Conservation (phyloP, 2,329 filamentous ascomycete genomes). For the Hymenoscyphus repandus region DNA sequence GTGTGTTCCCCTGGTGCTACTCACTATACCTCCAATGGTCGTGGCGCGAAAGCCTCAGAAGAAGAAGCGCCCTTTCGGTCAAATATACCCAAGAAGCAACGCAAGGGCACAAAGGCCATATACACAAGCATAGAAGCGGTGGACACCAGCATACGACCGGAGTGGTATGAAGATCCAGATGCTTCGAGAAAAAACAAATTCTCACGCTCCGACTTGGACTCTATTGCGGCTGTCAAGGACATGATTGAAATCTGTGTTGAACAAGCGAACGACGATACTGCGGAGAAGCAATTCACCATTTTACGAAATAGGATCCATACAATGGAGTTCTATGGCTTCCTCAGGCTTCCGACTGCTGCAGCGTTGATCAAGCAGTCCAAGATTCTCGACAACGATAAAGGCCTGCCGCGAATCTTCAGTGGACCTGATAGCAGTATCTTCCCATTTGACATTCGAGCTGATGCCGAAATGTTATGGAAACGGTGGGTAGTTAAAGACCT, state of each 20-base stretch:
- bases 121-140: conserved; percentile 5
- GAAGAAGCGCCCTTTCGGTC: too few relatives aligned
- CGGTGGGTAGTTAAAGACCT: conserved; percentile 40
- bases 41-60: too few relatives aligned
- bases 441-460: conserved; percentile 42
- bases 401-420: conserved; percentile 38
- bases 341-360: conserved; percentile 1
- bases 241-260: conserved; percentile 14
- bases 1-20: too few relatives aligned
- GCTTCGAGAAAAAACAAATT: conserved; percentile 3
- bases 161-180: conserved; percentile 12
- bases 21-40: too few relatives aligned
- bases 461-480: conserved; percentile 38
- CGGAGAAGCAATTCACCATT: conserved; percentile 5
- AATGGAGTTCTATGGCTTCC: conserved; percentile 26
- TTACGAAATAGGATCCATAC: conserved; percentile 25
- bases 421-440: conserved; percentile 26
- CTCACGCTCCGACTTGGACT: conserved; percentile 6
- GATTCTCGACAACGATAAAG: conserved; percentile 28
- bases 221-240: conserved; percentile 8
- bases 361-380: conserved; percentile 24
- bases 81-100: too few relatives aligned
- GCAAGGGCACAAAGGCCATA: background rate
- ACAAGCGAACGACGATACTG: background rate
- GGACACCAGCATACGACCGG: conserved; percentile 8